Conservation (phyloP, 169 alveolate species). For the Perkinsus olseni region DNA sequence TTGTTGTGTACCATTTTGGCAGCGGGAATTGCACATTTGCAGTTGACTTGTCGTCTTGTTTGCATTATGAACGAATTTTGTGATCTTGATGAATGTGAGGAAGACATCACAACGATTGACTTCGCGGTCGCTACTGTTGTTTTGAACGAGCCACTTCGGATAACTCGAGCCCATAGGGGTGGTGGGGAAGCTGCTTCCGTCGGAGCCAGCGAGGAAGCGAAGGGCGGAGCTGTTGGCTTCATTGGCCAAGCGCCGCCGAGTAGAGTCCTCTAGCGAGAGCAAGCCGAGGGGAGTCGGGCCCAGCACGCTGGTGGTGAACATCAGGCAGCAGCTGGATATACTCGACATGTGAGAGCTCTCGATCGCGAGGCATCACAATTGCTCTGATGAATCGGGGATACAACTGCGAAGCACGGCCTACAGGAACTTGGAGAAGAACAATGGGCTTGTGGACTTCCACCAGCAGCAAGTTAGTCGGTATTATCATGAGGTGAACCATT, state of each 20-base stretch:
- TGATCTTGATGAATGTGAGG: not conserved
- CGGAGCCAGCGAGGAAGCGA: not conserved
- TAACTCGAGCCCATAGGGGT: not conserved
- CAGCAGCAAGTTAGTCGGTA: not conserved
- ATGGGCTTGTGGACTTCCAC: not conserved
- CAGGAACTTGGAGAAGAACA: not conserved
- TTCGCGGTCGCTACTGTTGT: not conserved
- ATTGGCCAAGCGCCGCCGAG: not conserved
- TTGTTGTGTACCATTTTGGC: not conserved
- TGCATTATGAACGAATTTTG: not conserved
- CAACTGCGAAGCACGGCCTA: not conserved
- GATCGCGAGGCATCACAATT: not conserved
- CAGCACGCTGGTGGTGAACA: not conserved
- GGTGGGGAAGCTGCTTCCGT: not conserved
- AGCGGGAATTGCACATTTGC: not conserved
- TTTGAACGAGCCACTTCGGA: not conserved
- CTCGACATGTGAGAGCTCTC: not conserved
- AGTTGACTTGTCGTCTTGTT: not conserved
- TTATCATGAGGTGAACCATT: not conserved
- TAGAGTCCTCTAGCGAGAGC: not conserved
- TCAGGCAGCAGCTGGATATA: not conserved
- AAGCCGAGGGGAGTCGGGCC: not conserved
- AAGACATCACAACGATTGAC: not conserved
- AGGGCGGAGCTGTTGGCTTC: not conserved
- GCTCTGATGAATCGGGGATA: no score